Percentiles rank a stretch among this genome's conserved stretches.
These are phyloP conservation scores for Meyerozyma guilliermondii DNA, from an alignment of 1,139 yeast species.

Conservation along the genomic window DNA sequence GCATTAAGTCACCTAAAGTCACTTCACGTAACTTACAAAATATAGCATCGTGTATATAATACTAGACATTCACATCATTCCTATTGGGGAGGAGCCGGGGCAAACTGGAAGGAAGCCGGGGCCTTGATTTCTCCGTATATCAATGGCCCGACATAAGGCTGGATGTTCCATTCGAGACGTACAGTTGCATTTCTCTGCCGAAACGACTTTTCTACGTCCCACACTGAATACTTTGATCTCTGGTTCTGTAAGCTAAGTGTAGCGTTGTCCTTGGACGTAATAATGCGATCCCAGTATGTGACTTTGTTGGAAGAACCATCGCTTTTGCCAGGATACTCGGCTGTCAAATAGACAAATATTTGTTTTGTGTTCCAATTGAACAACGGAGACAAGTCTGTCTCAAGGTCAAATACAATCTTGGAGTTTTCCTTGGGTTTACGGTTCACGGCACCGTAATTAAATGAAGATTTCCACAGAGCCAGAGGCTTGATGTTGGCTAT, in stretches of 20 bases:
- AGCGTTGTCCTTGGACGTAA: conserved; percentile 56
- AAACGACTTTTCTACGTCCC: conserved; percentile 75
- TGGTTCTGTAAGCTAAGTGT: conserved; percentile 44
- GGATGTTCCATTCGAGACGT: conserved; percentile 84
- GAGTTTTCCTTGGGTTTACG: conserved; percentile 79
- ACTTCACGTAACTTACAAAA: background rate
- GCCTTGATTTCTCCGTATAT: conserved; percentile 56
- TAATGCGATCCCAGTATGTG: conserved; percentile 88
- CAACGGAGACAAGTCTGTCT: conserved; percentile 58
- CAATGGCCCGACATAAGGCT: conserved; percentile 84
- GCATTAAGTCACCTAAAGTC: conserved; percentile 1
- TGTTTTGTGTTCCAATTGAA: conserved; percentile 98
- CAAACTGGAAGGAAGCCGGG: conserved; percentile 23
- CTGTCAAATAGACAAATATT: conserved; percentile 82
- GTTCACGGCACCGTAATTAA: conserved; percentile 66
- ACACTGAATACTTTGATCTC: conserved; percentile 76
- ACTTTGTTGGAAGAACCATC: conserved; percentile 55
- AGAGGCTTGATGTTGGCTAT: conserved; percentile 35
- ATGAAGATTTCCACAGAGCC: conserved; percentile 53
- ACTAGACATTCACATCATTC: background rate
- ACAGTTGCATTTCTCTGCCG: conserved; percentile 65
- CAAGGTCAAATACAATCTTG: conserved; percentile 65
- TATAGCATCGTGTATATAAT: background rate
- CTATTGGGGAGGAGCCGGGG: background rate
- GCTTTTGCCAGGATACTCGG: conserved; percentile 71